Conservation (phyloP, 257 asterid species). For the Ballota nigra region DNA sequence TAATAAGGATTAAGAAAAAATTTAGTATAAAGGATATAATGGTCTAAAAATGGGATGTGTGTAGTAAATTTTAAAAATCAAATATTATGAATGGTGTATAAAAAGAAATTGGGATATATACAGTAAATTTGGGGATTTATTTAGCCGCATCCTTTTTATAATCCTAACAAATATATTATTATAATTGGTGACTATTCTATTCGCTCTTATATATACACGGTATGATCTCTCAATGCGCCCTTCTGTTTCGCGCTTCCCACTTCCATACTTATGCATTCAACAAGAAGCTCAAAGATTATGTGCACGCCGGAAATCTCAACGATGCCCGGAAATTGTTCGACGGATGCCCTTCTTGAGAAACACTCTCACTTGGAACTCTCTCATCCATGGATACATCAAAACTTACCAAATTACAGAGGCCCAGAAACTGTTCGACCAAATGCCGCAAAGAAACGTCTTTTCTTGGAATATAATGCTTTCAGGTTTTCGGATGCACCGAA, state of each 20-base stretch:
- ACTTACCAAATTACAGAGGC: slow-evolving; percentile 41
- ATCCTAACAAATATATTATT: too few species aligned
- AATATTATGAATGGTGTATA: too few species aligned
- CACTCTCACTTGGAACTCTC: slow-evolving; percentile 68
- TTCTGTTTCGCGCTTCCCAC: slow-evolving; percentile 24
- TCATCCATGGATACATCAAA: slow-evolving; percentile 53
- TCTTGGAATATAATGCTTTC: slow-evolving; percentile 84
- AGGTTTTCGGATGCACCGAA: slow-evolving; percentile 49
- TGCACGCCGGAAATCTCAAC: slow-evolving; percentile 37
- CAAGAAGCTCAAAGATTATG: slow-evolving; percentile 37
- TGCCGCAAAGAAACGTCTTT: slow-evolving; percentile 63
- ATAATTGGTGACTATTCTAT: too few species aligned
- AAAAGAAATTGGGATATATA: too few species aligned
- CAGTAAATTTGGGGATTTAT: too few species aligned
- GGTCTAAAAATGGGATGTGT: too few species aligned
- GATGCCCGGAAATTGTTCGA: slow-evolving; percentile 61
- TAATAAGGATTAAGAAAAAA: too few species aligned
- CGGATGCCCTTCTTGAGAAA: slow-evolving; percentile 44
- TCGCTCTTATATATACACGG: too few species aligned
- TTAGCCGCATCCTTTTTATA: too few species aligned
- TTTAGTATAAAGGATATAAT: too few species aligned
- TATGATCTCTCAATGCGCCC: too few species aligned
- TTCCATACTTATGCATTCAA: slow-evolving; percentile 39
- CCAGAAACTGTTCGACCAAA: slow-evolving; percentile 56
- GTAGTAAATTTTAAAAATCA: too few species aligned